These are phyloP conservation scores for Aspergillus leporis DNA, from an alignment of 495 filamentous ascomycete species.

Conservation along the genomic window DNA sequence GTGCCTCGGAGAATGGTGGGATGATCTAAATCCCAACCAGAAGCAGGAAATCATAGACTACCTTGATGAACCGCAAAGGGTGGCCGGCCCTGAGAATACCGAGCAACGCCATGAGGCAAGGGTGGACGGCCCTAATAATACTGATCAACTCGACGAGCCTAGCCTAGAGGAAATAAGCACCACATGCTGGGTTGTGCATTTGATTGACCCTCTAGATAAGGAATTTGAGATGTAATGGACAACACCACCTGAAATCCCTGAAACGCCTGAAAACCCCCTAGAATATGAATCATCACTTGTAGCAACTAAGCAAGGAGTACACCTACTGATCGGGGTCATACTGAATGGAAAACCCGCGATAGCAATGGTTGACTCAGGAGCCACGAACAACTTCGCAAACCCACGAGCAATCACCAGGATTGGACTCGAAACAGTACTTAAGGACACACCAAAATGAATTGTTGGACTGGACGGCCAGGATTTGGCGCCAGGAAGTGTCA, in stretches of 20 bases:
- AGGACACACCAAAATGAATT: background rate
- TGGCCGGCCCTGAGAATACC: no score
- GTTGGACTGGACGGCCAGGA: background rate
- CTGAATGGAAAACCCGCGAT: no score
- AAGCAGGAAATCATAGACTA: no score
- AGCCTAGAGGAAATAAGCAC: background rate
- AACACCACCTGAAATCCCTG: no score
- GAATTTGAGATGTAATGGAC: background rate
- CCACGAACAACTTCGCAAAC: background rate
- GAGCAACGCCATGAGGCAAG: no score
- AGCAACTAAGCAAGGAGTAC: no score
- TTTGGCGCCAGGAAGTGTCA: background rate
- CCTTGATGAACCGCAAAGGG: no score
- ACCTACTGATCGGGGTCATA: no score
- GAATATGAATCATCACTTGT: no score
- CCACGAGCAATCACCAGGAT: background rate
- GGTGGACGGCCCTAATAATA: background rate
- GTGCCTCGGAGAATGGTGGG: no score
- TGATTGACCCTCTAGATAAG: conserved; percentile 1
- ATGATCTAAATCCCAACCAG: no score
- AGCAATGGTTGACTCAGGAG: conserved; percentile 3
- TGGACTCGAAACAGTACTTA: background rate
- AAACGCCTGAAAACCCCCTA: no score
- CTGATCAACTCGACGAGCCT: background rate
- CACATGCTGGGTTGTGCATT: background rate